phyloP scores from a whole-genome alignment of 2,329 filamentous ascomycete species.

The Didymella segeticola region DNA sequence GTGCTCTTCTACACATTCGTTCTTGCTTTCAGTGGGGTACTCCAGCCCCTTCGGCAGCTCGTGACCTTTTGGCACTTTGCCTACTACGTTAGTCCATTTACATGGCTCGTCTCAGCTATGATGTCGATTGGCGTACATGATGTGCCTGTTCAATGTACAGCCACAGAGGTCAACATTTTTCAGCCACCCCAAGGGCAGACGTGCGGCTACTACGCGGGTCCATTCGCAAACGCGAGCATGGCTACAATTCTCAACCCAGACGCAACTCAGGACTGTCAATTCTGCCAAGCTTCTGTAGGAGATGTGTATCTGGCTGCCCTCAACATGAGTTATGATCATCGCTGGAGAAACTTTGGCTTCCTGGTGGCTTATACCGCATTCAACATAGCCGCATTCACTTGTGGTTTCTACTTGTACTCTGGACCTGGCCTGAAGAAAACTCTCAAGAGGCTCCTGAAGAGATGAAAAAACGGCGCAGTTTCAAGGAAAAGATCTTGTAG shows the following conservation, averaged over 20 bases:
- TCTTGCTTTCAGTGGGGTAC: slow-evolving; percentile 72
- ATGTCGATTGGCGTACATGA: slow-evolving; percentile 73
- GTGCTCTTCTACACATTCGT: slow-evolving; percentile 61
- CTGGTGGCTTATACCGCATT: slow-evolving; percentile 46
- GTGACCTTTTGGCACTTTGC: slow-evolving; percentile 85
- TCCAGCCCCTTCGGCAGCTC: slow-evolving; percentile 67
- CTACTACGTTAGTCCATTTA: slow-evolving; percentile 83
- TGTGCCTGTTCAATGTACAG: slow-evolving; percentile 68
- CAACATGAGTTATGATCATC: slow-evolving; percentile 48
- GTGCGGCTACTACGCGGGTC: slow-evolving; percentile 49
- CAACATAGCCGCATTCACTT: slow-evolving; percentile 47
- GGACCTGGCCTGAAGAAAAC: not conserved
- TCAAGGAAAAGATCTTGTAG: too few species aligned
- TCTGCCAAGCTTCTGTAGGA: slow-evolving; percentile 50
- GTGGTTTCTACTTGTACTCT: not conserved
- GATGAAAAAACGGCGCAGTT: too few species aligned
- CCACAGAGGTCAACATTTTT: slow-evolving; percentile 74
- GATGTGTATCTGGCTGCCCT: slow-evolving; percentile 51
- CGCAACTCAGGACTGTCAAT: slow-evolving; percentile 47
- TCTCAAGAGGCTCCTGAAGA: too few species aligned
- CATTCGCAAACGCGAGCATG: slow-evolving; percentile 37
- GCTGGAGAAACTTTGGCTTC: slow-evolving; percentile 58
- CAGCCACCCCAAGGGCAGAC: slow-evolving; percentile 60
- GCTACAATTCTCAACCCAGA: slow-evolving; percentile 49
- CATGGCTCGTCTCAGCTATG: slow-evolving; percentile 78